Conservation (phyloP, 139 green algal species). For the Tetraselmis striata region DNA sequence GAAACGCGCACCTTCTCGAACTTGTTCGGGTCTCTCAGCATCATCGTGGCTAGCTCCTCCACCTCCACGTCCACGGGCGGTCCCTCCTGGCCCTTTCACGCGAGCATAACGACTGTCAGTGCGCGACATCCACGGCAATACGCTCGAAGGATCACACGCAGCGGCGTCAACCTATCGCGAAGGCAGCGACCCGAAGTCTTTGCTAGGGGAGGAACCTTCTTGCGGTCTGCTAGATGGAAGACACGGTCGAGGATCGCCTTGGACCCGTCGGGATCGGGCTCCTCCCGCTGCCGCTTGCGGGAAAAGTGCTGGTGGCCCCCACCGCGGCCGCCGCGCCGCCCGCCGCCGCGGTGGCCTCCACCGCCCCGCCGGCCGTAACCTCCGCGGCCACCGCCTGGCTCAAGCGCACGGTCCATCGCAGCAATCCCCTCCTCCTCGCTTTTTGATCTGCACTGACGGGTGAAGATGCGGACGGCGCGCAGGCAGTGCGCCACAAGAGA, state of each 20-base stretch:
- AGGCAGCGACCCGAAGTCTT: too few species aligned
- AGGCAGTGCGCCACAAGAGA: too few species aligned
- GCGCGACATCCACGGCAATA: too few species aligned
- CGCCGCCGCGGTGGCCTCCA: neutral
- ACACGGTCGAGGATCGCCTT: neutral
- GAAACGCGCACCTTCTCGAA: neutral
- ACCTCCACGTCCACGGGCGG: neutral
- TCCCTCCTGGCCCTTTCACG: neutral
- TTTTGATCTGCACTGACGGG: too few species aligned
- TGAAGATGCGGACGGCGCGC: too few species aligned
- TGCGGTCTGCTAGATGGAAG: slow-evolving; percentile 4
- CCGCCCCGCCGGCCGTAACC: too few species aligned
- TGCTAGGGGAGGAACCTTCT: neutral
- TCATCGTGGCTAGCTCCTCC: neutral
- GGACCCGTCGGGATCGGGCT: neutral
- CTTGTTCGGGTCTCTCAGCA: neutral
- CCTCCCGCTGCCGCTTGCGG: slow-evolving; percentile 1
- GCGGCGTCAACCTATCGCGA: too few species aligned
- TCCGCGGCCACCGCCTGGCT: too few species aligned
- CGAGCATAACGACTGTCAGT: too few species aligned
- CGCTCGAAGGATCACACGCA: too few species aligned
- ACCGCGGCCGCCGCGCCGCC: neutral
- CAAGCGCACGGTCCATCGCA: neutral
- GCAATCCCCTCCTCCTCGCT: too few species aligned
- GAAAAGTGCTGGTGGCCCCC: neutral